Evolutionary conservation across 2,329 filamentous ascomycete species (phyloP).

Genomic region (Leptographium procerum): DNA sequence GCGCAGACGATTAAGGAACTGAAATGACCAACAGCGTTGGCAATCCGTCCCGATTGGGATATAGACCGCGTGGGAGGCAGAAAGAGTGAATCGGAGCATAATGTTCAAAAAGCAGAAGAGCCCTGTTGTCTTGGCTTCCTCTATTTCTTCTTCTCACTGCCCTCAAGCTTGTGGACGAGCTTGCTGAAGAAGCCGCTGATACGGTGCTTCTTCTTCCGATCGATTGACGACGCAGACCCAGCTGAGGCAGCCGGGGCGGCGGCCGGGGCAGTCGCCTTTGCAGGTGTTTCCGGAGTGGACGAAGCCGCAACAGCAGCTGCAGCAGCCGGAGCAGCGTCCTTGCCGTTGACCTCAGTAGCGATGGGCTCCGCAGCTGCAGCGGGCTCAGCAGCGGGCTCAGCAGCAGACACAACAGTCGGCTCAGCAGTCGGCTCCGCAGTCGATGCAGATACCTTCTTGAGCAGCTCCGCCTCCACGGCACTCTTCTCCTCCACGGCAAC

Average conservation of each 20-base stretch:
- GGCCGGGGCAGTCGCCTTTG: not conserved
- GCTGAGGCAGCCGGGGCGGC: conserved; percentile 6
- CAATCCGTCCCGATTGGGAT: not conserved
- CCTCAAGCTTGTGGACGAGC: conserved; percentile 35
- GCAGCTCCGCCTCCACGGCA: conserved; percentile 60
- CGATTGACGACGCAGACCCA: conserved; percentile 23
- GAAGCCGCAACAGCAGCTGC: conserved; percentile 25
- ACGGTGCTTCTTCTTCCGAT: conserved; percentile 58
- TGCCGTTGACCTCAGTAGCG: conserved; percentile 22
- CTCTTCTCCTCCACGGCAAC: conserved; percentile 65
- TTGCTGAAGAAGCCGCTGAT: conserved; percentile 51
- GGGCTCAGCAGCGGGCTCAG: conserved; percentile 11
- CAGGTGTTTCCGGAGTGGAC: conserved; percentile 17
- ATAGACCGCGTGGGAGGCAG: not conserved
- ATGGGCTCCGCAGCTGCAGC: not conserved
- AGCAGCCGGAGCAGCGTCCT: conserved; percentile 17
- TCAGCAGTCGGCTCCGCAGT: conserved; percentile 20
- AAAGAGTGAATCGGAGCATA: not conserved
- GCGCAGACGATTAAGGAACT: not conserved
- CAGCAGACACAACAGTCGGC: conserved; percentile 5
- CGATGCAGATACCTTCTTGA: conserved; percentile 36
- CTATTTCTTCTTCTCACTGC: conserved; percentile 17
- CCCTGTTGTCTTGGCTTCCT: too few species aligned
- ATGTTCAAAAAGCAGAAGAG: not conserved
- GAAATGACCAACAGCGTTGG: not conserved